Conservation (phyloP, 129 eudicot genomes). For the Apium graveolens region DNA sequence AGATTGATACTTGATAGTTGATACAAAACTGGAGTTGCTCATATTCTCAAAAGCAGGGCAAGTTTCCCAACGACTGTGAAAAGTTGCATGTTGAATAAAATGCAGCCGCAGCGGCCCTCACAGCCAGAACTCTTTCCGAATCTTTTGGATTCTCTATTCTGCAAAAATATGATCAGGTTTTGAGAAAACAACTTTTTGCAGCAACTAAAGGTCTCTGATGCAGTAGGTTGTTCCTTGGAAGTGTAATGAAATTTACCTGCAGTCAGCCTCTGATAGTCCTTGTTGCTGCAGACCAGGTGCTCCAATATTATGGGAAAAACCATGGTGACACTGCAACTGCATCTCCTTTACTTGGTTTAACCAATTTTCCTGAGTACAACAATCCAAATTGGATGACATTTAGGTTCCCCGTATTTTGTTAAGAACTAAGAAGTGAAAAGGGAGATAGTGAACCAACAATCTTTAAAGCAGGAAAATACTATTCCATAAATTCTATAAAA, state of each 20-base stretch:
- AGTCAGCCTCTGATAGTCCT: slow-evolving; percentile 22
- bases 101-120: slow-evolving; percentile 87
- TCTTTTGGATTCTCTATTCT: slow-evolving; percentile 40
- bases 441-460: neutral
- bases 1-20: neutral
- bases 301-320: slow-evolving; percentile 29
- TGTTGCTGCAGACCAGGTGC: slow-evolving; percentile 30
- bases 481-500: neutral
- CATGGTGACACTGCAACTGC: slow-evolving; percentile 66
- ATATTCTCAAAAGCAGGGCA: slow-evolving; percentile 44
- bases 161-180: slow-evolving; percentile 18
- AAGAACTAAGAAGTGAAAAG: neutral
- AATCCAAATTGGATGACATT: neutral
- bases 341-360: slow-evolving; percentile 78
- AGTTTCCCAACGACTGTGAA: slow-evolving; percentile 43
- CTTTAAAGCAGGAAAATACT: neutral
- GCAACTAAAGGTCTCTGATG: neutral
- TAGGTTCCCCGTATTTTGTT: slow-evolving; percentile 1
- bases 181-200: neutral
- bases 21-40: slow-evolving; percentile 10
- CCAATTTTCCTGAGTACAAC: slow-evolving; percentile 48
- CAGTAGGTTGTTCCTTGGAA: neutral
- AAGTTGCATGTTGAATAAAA: slow-evolving; percentile 78
- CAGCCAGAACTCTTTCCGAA: slow-evolving; percentile 44
- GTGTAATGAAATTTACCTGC: slow-evolving; percentile 39